A percentile compares a stretch with the other conserved stretches of the same genome.
phyloP scores from a whole-genome alignment of 1,139 yeast species.

The Lodderomyces orthopsilosis region DNA sequence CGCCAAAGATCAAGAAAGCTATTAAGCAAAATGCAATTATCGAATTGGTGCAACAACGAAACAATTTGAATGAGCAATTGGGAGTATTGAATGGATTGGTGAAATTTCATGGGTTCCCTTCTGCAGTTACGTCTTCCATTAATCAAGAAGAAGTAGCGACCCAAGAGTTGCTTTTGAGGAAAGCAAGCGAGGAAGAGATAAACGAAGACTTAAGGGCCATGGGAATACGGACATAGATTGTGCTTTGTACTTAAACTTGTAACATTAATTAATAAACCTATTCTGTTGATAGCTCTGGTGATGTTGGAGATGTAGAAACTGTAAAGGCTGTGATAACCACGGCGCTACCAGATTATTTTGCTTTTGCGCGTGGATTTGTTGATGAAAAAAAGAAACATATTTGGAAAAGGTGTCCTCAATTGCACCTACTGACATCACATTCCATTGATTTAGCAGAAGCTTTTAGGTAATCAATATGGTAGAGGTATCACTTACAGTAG shows the following conservation, averaged over 20 bases:
- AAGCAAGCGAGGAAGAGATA: slow-evolving; percentile 61
- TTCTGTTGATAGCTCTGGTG: background rate
- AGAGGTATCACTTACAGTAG: slow-evolving; percentile 89
- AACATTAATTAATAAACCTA: background rate
- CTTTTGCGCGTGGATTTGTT: no score
- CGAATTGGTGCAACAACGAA: slow-evolving; percentile 53
- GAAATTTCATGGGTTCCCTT: slow-evolving; percentile 63
- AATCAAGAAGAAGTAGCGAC: slow-evolving; percentile 29
- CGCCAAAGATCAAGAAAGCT: slow-evolving; percentile 33
- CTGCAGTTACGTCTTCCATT: slow-evolving; percentile 49
- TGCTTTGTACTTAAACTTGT: background rate
- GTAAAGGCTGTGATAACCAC: background rate
- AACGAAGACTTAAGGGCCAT: slow-evolving; percentile 55
- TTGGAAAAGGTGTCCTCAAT: no score
- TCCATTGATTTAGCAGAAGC: background rate
- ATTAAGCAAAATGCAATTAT: slow-evolving; percentile 37
- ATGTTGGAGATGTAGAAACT: background rate
- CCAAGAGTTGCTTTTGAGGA: slow-evolving; percentile 41
- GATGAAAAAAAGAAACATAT: background rate
- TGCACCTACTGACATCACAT: background rate
- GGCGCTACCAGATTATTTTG: no score
- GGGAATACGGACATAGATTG: slow-evolving; percentile 34
- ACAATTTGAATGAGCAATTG: slow-evolving; percentile 53
- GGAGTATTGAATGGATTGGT: slow-evolving; percentile 57
- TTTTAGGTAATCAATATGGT: slow-evolving; percentile 49